Base-by-base conservation (phyloP, 2,329 filamentous ascomycete genomes). In the Didymella sp. region DNA sequence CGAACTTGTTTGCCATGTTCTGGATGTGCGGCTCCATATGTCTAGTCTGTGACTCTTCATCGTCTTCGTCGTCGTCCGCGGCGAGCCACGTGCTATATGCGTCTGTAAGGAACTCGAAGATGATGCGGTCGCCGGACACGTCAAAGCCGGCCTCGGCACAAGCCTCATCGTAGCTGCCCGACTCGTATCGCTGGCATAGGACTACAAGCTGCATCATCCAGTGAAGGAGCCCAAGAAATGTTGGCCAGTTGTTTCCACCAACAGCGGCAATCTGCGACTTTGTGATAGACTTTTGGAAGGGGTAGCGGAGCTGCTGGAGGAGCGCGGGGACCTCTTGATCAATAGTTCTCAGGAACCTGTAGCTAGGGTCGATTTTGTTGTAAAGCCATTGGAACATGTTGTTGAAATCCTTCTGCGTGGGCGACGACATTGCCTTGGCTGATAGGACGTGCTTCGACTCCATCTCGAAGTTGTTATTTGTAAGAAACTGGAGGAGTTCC, bases 181-280 rank as follows among this genome's bases (percentile, higher is more conserved):
- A 77, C 1, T 86, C 81, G 72, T 93, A 98, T 21, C 90, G 85
- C 60, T 98, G 93, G 71, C 98, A 86, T 89, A 98, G 96, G 66
- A 94, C 89, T 4, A 92, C 91, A 48, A 99, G 81, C 76, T 98
- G 93, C 94, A 99, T 96, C 87, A 99, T 94, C 95, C 95, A 99
- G 78, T 99, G 93, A 47, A 99, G 82, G 74, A 99, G 81, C 0
- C 93, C 95, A 12, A 99, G 81, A 70, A 99, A 98, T 0, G 92
- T 95, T 60, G 90, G 90, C 95, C 95, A 99, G 73, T 98, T 98
- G 77, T 96, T 92, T 2, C 93, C 94, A 63, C 95, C 95, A 0
- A 98, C 95, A 2, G 96, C 95, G 0, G 92, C 87, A 56, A 99
- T 92, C 72, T 96, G 92, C 49, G 92, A 96, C 77, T 98, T 99